A percentile compares a stretch with the other conserved stretches of the same genome.
These are phyloP conservation scores for Scleroderma citrinum DNA, from an alignment of 768 basidiomycete species.

Conservation along the genomic window DNA sequence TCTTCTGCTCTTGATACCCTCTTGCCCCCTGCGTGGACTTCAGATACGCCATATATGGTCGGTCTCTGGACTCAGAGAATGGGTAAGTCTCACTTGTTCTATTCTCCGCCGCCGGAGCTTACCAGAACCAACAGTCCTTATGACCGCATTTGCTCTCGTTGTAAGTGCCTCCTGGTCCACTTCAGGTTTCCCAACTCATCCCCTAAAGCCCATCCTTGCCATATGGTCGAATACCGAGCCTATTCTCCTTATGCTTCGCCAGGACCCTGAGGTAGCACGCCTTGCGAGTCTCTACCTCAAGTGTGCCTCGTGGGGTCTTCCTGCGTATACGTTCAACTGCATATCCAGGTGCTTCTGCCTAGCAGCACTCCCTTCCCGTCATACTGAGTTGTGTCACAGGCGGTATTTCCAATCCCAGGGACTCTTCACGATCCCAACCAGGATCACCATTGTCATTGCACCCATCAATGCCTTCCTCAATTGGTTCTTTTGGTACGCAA, in stretches of 20 bases:
- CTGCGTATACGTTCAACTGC: constrained; percentile 58
- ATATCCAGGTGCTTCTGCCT: constrained; percentile 34
- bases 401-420: constrained; percentile 76
- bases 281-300: constrained; percentile 74
- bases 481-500: constrained; percentile 67
- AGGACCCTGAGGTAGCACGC: constrained; percentile 79
- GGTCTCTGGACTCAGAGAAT: constrained; percentile 90
- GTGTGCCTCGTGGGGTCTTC: constrained; percentile 73
- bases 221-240: constrained; percentile 83
- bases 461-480: constrained; percentile 83
- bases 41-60: constrained; percentile 72
- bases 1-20: constrained; percentile 86
- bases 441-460: constrained; percentile 74
- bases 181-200: too few relatives aligned
- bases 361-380: background rate
- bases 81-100: constrained; percentile 40
- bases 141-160: constrained; percentile 51
- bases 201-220: constrained; percentile 43
- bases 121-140: constrained; percentile 57
- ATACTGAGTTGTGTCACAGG: constrained; percentile 12
- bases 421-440: constrained; percentile 79
- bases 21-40: constrained; percentile 93
- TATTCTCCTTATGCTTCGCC: constrained; percentile 67
- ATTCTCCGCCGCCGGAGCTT: background rate
- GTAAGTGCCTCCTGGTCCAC: constrained; percentile 36